Base-by-base conservation (phyloP, 768 basidiomycete genomes). In the Leucocoprinus leucothites region DNA sequence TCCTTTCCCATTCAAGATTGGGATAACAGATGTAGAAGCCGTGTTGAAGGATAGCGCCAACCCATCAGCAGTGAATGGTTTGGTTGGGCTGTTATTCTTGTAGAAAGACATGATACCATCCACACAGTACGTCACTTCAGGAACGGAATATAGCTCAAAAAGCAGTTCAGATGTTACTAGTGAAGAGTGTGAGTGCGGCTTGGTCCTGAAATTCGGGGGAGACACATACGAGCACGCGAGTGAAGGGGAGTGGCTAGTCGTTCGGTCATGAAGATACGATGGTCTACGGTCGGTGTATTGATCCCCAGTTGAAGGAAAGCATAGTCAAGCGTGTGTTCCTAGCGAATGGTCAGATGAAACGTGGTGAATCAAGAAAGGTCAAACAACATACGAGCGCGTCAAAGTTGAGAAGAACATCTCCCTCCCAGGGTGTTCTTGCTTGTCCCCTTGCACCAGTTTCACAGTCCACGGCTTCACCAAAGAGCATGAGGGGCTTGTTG, bases 261-360 rank as follows among this genome's bases (percentile, higher is more conserved):
- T 69, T 99, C 97, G 0, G 94, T 89, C 92, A 98, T 97, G 54
- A 97, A 72, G 18, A 99, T 76, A 0, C 95, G 94, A 64, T 97
- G 94, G 52, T 89, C 82, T 24, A 98, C 79, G 9, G 79, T 78
- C 1, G 84, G 72, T 0, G 85, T 79, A 61, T 92, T 86, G 58
- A 98, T 86, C 1, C 93, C 92, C 11, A 99, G 78, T 50, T 87
- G 85, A 56, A 93, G 77, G 66, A 98, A 94, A 28, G 89, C 86
- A 69, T 89, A 94, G 73, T 99, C 97, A 53, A 99, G 74, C 6
- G 91, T 91, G 67, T 92, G 86, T 79, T 99, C 97, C 96, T 98
- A 76, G 5, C 2, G 62, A 68, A 62, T 70, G 75, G 65, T 59
- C 60, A 64, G 57, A 45, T 58, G 57, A 58, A 44, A 49, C 36